Evolutionary conservation across 495 filamentous ascomycete species (phyloP).

Genomic region (Parmelia sp.): DNA sequence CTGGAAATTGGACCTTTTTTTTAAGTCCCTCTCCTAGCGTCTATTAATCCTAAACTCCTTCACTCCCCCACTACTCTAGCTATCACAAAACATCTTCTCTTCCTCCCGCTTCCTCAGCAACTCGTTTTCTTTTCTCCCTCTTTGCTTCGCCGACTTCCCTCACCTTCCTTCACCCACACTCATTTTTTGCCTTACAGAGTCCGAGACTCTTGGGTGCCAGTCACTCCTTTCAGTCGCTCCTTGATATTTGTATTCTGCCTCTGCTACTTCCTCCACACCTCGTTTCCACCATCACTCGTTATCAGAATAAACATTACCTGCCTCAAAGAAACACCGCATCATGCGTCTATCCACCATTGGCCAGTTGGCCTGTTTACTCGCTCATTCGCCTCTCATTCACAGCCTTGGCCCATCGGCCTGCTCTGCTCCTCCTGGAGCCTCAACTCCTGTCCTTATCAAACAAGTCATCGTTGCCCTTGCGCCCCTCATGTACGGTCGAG

Average conservation of each 20-base stretch:
- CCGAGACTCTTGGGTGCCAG: slow-evolving; percentile 20
- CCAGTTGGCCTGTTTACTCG: slow-evolving; percentile 1
- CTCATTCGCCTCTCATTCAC: not conserved
- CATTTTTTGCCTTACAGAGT: slow-evolving; percentile 19
- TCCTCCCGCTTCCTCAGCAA: not conserved
- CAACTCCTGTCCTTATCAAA: not conserved
- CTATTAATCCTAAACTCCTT: not conserved
- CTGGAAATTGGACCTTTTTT: not conserved
- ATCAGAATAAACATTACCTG: not conserved
- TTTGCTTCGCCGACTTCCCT: not conserved
- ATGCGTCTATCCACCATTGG: slow-evolving; percentile 3
- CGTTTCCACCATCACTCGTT: not conserved
- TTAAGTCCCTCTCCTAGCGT: not conserved
- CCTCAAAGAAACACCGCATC: not conserved
- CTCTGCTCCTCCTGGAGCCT: not conserved
- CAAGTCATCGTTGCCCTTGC: slow-evolving; percentile 4
- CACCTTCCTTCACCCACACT: slow-evolving; percentile 9
- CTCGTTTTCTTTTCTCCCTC: not conserved
- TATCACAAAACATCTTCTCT: slow-evolving; percentile 3
- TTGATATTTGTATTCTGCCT: slow-evolving; percentile 5
- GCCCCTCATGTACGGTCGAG: slow-evolving; percentile 48
- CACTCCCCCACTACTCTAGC: not conserved
- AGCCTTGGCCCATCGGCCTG: not conserved
- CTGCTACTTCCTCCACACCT: not conserved
- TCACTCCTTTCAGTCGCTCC: slow-evolving; percentile 21